Conservation (phyloP, 1,139 yeast species). For the Sugiyamaella castrensis region DNA sequence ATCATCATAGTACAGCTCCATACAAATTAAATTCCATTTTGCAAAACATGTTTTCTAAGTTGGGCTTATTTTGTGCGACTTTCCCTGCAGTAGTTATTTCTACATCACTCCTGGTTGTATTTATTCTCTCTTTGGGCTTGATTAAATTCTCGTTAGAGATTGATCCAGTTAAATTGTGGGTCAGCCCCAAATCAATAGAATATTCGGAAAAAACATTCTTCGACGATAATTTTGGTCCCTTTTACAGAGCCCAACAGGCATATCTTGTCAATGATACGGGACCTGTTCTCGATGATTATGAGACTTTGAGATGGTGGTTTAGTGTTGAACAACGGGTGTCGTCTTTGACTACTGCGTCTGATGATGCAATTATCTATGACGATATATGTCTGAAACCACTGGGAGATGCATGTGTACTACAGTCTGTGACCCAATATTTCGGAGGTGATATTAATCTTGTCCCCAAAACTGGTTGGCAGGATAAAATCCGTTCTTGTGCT, state of each 20-base stretch:
- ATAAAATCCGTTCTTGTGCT: constrained; percentile 57
- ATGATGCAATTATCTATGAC: constrained; percentile 37
- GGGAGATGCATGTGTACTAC: constrained; percentile 73
- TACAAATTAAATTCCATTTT: constrained; percentile 46
- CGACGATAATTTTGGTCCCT: constrained; percentile 84
- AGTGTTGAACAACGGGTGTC: constrained; percentile 60
- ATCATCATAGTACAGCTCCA: constrained; percentile 28
- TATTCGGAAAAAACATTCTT: constrained; percentile 64
- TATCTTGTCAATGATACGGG: constrained; percentile 70
- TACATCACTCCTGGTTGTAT: constrained; percentile 44
- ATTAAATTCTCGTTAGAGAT: constrained; percentile 60
- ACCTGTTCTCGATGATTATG: constrained; percentile 57
- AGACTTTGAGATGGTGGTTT: constrained; percentile 83
- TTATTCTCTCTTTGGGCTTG: constrained; percentile 54
- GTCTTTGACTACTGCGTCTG: constrained; percentile 23
- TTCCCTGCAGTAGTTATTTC: constrained; percentile 58
- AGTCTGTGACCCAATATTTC: constrained; percentile 87
- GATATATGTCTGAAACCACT: constrained; percentile 82
- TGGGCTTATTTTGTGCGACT: constrained; percentile 44
- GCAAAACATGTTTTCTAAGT: constrained; percentile 45
- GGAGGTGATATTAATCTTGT: constrained; percentile 58
- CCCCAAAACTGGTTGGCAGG: constrained; percentile 52
- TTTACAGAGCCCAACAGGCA: constrained; percentile 83
- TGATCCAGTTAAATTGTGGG: constrained; percentile 86
- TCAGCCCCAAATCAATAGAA: constrained; percentile 73